These are phyloP conservation scores for Jacaranda copaia DNA, from an alignment of 257 asterid species.

Conservation along the genomic window DNA sequence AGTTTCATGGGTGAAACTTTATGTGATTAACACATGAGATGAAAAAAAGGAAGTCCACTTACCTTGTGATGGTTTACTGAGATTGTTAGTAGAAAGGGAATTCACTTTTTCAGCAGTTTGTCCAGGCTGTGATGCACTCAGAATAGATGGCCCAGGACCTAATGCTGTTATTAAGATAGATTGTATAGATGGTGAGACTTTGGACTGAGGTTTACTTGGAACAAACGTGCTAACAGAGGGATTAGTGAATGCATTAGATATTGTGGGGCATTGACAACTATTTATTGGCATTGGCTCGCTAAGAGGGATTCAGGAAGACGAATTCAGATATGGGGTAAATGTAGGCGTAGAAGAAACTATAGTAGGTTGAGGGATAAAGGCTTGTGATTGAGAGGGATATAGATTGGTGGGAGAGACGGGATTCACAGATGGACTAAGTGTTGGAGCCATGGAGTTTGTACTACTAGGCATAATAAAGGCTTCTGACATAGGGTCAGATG, in stretches of 20 bases:
- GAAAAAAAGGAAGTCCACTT: background rate
- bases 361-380: conserved; percentile 12
- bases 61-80: conserved; percentile 32
- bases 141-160: conserved; percentile 29
- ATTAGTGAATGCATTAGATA: background rate
- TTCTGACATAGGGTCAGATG: background rate
- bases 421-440: conserved; percentile 13
- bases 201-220: background rate
- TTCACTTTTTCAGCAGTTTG: conserved; percentile 15
- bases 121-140: conserved; percentile 24
- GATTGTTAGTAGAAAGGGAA: conserved; percentile 1
- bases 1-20: conserved; percentile 2
- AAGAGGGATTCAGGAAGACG: background rate
- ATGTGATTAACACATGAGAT: background rate
- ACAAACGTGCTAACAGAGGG: background rate
- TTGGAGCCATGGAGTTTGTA: conserved; percentile 17
- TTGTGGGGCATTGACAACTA: background rate
- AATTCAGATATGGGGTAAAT: background rate
- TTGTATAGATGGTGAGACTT: conserved; percentile 28
- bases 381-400: conserved; percentile 23
- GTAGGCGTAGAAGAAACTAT: conserved; percentile 8
- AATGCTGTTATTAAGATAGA: conserved; percentile 26
- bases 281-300: conserved; percentile 6
- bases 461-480: conserved; percentile 19
- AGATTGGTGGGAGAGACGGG: conserved; percentile 16